Base-by-base conservation (phyloP, 225 moss, liverwort and hornwort species). In the Pleurozium schreberi region DNA sequence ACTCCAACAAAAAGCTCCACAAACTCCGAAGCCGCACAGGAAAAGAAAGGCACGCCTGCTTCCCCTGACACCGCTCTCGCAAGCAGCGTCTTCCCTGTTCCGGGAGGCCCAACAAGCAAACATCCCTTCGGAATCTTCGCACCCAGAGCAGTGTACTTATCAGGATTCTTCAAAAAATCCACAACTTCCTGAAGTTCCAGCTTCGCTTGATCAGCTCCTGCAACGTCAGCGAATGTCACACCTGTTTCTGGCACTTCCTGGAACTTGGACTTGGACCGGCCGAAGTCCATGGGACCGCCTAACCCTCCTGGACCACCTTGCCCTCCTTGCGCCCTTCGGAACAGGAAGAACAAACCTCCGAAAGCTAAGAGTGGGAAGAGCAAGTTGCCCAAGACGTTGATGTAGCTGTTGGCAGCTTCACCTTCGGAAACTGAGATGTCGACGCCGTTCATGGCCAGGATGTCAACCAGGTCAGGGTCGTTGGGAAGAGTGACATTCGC, bases 191-290 rank as follows among this genome's bases (percentile, higher is more conserved):
- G 95, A 63, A 97, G 91, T 33, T 97, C 97, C 50, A 96, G 94
- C 70, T 97, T 97, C 45, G 97, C 97, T 67, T 97, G 96, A 88
- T 97, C 97, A 5, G 95, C 96, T 31, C 97, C 97, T 23, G 97
- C 97, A 36, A 97, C 97, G 57, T 96, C 97, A 60, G 96, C 92
- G 70, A 97, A 97, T 11, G 97, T 97, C 25, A 97, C 93, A 13
- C 97, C 96, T 31, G 96, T 97, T 65, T 95, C 96, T 2, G 96
- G 97, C 33, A 96, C 97, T 89, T 96, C 96, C 80, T 97, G 97
- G 69, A 97, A 97, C 88, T 97, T 97, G 10, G 96, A 96, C 63
- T 97, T 97, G 26, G 96, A 96, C 26, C 96, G 92, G 9, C 96
- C 97, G 60, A 97, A 97, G 7, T 95, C 91, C 88, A 97, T 87